These are phyloP conservation scores for Hygrocybe coccinea DNA, from an alignment of 768 basidiomycete species.

Conservation along the genomic window DNA sequence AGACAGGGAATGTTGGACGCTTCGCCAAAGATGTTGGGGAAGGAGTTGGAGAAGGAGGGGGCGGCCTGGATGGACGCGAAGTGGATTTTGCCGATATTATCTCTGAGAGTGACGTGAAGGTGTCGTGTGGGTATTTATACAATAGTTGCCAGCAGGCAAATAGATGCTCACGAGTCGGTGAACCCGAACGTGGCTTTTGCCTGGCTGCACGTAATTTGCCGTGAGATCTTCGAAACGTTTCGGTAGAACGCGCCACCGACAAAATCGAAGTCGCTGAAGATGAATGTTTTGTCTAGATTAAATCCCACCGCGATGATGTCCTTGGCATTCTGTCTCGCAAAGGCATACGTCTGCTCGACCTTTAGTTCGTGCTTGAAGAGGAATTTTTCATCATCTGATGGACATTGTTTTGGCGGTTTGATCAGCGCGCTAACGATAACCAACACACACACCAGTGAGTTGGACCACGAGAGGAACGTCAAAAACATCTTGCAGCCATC, in stretches of 20 bases:
- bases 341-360: constrained; percentile 78
- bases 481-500: constrained; percentile 97
- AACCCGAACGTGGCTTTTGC: constrained; percentile 96
- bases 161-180: constrained; percentile 77
- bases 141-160: not conserved
- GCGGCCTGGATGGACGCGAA: constrained; percentile 95
- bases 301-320: constrained; percentile 98
- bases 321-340: constrained; percentile 80
- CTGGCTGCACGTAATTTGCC: constrained; percentile 89
- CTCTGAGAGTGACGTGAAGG: constrained; percentile 43
- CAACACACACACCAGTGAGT: constrained; percentile 65
- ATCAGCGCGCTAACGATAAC: not conserved
- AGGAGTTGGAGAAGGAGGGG: constrained; percentile 96
- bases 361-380: constrained; percentile 94
- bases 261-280: constrained; percentile 89
- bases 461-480: constrained; percentile 92
- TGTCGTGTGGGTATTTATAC: not conserved
- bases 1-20: constrained; percentile 80
- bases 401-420: not conserved
- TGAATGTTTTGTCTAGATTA: constrained; percentile 87
- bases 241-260: constrained; percentile 92
- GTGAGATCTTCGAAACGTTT: constrained; percentile 88
- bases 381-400: constrained; percentile 94
- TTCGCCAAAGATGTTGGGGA: constrained; percentile 93
- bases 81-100: constrained; percentile 97